Base-by-base conservation (phyloP, 169 alveolate genomes). In the Hammondia hammondi region DNA sequence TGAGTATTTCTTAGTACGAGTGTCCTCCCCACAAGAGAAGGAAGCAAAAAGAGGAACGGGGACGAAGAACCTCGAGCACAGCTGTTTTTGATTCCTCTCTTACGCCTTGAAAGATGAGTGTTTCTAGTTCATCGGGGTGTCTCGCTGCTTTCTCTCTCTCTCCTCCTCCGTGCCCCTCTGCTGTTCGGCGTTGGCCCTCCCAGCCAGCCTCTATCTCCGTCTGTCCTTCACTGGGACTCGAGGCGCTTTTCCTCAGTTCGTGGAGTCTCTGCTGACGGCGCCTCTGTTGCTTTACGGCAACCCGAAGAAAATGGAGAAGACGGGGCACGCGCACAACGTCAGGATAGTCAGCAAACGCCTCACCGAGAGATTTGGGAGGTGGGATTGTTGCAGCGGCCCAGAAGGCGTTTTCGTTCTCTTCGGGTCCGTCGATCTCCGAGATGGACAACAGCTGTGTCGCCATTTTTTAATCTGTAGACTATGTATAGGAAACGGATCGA, bases 301-400 rank as follows among this genome's bases (percentile, higher is more conserved):
- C 48, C 29, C 46, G 87, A 24, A 77, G 48, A 39, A 77, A 24
- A 32, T 77, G 87, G 29, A 77, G 87, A 10, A 77, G 87, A 39
- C 87, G 87, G 48, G 87, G 87, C 21, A 77, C 48, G 3, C 87
- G 48, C 45, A 39, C 87, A 77, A 77, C 48, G 32, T 77, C 87
- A 32, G 43, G 87, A 77, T 77, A 77, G 87, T 17, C 10, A 39
- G 48, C 27, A 32, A 77, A 32, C 24, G 48, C 48, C 19, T 29
- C 46, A 1, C 0, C 87, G 7, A 32, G 48, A 32, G 48, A 4
- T 7, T 67, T 67, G 32, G 77, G 32, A 17, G 77, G n/a, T 29
- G 77, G 35, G 32, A 17, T 7, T 27, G 77, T 67, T 67, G 77
- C 77, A 67, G 77, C 77, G 21, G 4, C 32, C 77, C 77, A 67